Evolutionary conservation across 2,329 filamentous ascomycete species (phyloP).

Genomic region (Cladophialophora bantiana): DNA sequence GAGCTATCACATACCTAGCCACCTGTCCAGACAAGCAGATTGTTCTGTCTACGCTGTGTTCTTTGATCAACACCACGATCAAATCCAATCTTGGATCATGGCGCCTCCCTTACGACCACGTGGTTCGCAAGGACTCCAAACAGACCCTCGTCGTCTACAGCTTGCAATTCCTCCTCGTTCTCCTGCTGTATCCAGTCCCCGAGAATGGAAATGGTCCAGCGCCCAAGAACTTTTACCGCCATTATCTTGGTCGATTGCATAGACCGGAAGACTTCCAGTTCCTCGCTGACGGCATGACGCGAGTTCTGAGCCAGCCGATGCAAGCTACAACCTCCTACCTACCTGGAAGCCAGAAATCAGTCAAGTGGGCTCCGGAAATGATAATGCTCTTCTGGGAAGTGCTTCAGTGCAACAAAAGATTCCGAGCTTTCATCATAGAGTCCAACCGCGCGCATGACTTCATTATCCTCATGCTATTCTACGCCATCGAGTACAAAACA

Average conservation of each 20-base stretch:
- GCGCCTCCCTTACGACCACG: conserved; percentile 91
- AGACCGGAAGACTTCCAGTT: conserved; percentile 98
- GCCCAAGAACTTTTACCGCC: conserved; percentile 90
- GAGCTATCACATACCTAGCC: conserved; percentile 85
- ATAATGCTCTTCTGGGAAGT: conserved; percentile 98
- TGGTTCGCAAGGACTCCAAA: conserved; percentile 89
- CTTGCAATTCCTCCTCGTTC: conserved; percentile 84
- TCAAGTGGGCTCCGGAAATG: conserved; percentile 92
- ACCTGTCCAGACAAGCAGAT: conserved; percentile 89
- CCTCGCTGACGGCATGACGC: conserved; percentile 90
- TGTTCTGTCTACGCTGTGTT: conserved; percentile 88
- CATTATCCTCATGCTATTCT: conserved; percentile 86
- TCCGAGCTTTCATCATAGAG: conserved; percentile 95
- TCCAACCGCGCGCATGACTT: conserved; percentile 94
- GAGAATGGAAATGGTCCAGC: conserved; percentile 70
- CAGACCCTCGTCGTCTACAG: conserved; percentile 91
- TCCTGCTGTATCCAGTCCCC: conserved; percentile 86
- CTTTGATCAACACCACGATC: conserved; percentile 88
- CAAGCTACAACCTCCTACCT: conserved; percentile 89
- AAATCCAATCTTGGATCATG: conserved; percentile 96
- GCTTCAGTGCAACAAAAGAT: conserved; percentile 95
- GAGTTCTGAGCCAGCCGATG: conserved; percentile 79
- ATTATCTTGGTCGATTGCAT: conserved; percentile 88
- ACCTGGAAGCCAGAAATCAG: conserved; percentile 78
- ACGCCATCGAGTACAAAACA: conserved; percentile 85